Percentiles rank a stretch among this genome's conserved stretches.
Evolutionary conservation across 768 basidiomycete genomes (phyloP).

Genomic region (Hemileccinum rubropunctum): DNA sequence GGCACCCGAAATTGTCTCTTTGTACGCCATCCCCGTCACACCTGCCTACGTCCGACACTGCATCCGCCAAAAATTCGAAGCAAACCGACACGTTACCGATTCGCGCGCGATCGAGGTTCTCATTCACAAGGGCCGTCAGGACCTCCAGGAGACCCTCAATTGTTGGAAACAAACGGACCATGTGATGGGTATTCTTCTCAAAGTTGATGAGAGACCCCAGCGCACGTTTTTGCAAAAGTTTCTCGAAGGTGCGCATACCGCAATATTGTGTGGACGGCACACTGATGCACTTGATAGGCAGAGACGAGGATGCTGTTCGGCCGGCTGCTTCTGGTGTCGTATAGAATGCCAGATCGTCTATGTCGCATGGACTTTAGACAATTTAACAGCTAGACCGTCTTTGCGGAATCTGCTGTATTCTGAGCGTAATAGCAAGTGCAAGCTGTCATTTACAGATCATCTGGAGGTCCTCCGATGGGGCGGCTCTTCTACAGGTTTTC

Average conservation of each 20-base stretch:
- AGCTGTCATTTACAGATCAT: not conserved
- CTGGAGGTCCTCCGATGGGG: not conserved
- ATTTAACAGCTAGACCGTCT: constrained; percentile 2
- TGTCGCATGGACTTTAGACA: constrained; percentile 5
- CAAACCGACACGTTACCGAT: constrained; percentile 80
- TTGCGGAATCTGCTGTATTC: not conserved
- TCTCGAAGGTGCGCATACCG: constrained; percentile 59
- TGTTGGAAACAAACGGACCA: constrained; percentile 90
- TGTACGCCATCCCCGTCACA: constrained; percentile 82
- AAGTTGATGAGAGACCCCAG: constrained; percentile 43
- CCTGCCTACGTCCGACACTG: constrained; percentile 75
- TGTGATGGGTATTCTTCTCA: constrained; percentile 66
- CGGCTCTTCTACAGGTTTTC: too few relatives aligned
- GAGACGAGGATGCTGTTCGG: constrained; percentile 68
- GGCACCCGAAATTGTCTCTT: constrained; percentile 86
- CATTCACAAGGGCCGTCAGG: constrained; percentile 78
- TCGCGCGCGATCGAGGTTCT: constrained; percentile 80
- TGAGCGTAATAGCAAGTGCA: not conserved
- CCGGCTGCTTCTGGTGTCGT: constrained; percentile 59
- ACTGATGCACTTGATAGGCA: constrained; percentile 41
- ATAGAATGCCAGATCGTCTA: constrained; percentile 6
- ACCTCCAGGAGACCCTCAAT: constrained; percentile 94
- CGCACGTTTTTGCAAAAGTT: constrained; percentile 81
- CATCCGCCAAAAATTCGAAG: constrained; percentile 85
- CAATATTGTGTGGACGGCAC: not conserved